Evolutionary conservation across 352 stramenopile genomes (phyloP).

Genomic region (Globisporangium cederbergense): DNA sequence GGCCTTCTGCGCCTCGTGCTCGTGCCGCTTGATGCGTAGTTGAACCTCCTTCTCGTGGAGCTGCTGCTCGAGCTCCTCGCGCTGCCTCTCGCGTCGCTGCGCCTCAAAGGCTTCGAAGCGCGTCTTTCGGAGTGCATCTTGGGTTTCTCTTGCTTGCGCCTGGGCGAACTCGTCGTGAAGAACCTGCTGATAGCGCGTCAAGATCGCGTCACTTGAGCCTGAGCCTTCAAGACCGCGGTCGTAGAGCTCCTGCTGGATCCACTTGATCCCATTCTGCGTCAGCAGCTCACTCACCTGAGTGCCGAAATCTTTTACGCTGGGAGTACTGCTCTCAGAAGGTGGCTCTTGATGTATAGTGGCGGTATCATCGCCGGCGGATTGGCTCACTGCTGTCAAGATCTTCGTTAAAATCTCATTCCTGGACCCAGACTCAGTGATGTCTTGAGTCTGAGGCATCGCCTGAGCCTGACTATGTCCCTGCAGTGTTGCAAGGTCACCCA

Average conservation of each 20-base stretch:
- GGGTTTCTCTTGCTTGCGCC: not conserved
- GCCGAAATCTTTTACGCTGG: constrained; percentile 1
- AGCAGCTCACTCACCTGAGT: constrained; percentile 31
- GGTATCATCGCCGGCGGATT: no score
- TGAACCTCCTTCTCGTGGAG: constrained; percentile 33
- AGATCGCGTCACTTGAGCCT: constrained; percentile 37
- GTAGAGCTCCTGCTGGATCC: constrained; percentile 81
- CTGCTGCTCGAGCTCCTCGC: constrained; percentile 35
- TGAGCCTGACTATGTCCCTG: not conserved
- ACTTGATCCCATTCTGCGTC: constrained; percentile 42
- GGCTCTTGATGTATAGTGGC: not conserved
- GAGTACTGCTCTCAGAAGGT: not conserved
- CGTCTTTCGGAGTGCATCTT: constrained; percentile 13
- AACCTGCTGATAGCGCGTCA: constrained; percentile 40
- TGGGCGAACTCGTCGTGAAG: constrained; percentile 31
- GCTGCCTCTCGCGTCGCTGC: constrained; percentile 23
- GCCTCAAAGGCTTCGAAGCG: constrained; percentile 34
- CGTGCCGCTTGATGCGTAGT: constrained; percentile 36
- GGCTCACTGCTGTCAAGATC: no score
- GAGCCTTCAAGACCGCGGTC: constrained; percentile 64
- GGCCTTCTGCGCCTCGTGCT: constrained; percentile 35
- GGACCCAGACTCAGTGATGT: not conserved
- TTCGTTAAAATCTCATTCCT: not conserved
- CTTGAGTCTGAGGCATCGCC: not conserved
- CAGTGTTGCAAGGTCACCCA: not conserved